phyloP scores from a whole-genome alignment of 257 asterid species.

The Nemophila menziesii region DNA sequence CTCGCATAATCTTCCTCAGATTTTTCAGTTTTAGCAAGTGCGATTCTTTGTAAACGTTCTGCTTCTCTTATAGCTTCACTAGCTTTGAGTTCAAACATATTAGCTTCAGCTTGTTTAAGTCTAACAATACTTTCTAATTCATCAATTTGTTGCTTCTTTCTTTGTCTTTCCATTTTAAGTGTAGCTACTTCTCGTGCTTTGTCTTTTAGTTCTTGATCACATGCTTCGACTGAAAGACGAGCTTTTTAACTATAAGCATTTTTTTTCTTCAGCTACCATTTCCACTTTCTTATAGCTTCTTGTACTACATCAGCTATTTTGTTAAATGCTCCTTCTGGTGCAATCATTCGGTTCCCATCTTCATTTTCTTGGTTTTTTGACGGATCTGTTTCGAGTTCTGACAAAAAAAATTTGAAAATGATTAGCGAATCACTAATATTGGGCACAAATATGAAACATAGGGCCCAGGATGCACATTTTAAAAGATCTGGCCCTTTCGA shows the following conservation, averaged over 20 bases:
- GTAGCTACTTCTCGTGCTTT: slow-evolving; percentile 67
- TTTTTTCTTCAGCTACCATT: slow-evolving; percentile 77
- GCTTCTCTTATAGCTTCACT: slow-evolving; percentile 88
- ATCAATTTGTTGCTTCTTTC: slow-evolving; percentile 68
- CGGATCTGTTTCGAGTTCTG: slow-evolving; percentile 72
- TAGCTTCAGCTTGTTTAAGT: slow-evolving; percentile 85
- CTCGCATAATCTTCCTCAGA: slow-evolving; percentile 87
- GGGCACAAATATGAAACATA: too few species aligned
- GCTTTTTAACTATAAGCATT: slow-evolving; percentile 77
- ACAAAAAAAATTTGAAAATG: neutral
- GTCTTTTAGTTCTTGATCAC: slow-evolving; percentile 85
- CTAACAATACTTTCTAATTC: slow-evolving; percentile 80
- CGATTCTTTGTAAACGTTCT: slow-evolving; percentile 72
- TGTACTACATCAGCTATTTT: slow-evolving; percentile 86
- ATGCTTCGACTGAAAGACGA: slow-evolving; percentile 60
- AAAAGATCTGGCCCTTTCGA: too few species aligned
- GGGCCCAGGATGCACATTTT: too few species aligned
- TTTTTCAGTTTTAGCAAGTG: slow-evolving; percentile 74
- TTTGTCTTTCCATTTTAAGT: slow-evolving; percentile 72
- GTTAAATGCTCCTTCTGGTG: slow-evolving; percentile 86
- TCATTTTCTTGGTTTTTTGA: slow-evolving; percentile 49
- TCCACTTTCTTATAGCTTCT: slow-evolving; percentile 90
- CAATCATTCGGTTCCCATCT: slow-evolving; percentile 48
- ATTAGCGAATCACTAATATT: too few species aligned
- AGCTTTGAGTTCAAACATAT: slow-evolving; percentile 85